These are phyloP conservation scores for Huntiella bhutanensis DNA, from an alignment of 2,329 filamentous ascomycete species.

Conservation along the genomic window DNA sequence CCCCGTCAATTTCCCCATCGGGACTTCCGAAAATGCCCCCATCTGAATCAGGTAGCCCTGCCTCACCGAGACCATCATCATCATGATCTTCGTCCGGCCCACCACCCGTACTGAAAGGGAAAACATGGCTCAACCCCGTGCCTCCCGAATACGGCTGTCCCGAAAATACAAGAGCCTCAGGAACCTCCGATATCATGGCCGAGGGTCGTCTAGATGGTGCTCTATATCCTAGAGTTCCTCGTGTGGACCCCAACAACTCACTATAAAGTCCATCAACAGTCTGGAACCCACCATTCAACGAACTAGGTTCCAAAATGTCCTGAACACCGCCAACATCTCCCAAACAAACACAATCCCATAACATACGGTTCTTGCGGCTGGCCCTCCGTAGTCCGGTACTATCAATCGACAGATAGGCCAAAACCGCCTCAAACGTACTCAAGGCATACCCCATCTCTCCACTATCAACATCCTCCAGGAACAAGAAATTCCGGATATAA, in stretches of 20 bases:
- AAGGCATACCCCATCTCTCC: slow-evolving; percentile 92
- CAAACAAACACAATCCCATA: slow-evolving; percentile 75
- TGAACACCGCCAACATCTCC: slow-evolving; percentile 60
- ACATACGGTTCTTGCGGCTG: slow-evolving; percentile 63
- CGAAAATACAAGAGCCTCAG: slow-evolving; percentile 11
- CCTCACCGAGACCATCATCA: not conserved
- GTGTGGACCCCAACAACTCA: not conserved
- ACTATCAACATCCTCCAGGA: slow-evolving; percentile 91
- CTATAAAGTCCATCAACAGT: slow-evolving; percentile 1
- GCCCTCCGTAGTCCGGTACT: slow-evolving; percentile 66
- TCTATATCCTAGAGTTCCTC: too few relatives aligned
- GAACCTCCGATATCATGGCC: not conserved
- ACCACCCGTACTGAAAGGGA: slow-evolving; percentile 45
- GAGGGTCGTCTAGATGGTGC: slow-evolving; percentile 4
- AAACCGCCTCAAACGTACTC: slow-evolving; percentile 86
- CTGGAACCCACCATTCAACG: not conserved
- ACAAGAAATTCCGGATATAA: slow-evolving; percentile 97
- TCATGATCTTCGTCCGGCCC: not conserved
- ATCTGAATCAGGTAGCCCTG: slow-evolving; percentile 20
- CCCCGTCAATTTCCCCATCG: not conserved
- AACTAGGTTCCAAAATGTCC: slow-evolving; percentile 56
- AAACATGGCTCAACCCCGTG: slow-evolving; percentile 60
- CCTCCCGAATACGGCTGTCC: slow-evolving; percentile 31
- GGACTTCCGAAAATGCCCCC: too few relatives aligned
- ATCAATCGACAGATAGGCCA: slow-evolving; percentile 71